Conservation (phyloP, 306 rosid genomes). For the Prunus salicina region DNA sequence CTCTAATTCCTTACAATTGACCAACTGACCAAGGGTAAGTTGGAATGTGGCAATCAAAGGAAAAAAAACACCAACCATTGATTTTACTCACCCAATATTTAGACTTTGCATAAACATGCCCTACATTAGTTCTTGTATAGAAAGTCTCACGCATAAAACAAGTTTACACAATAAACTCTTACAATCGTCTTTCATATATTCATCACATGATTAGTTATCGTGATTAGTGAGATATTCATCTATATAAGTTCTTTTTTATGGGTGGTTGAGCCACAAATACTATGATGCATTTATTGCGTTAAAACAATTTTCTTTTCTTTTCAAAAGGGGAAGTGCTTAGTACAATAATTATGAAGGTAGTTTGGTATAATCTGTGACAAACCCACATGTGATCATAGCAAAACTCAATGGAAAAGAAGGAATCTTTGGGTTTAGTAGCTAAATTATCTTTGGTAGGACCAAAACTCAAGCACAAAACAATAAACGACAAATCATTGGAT, state of each 20-base stretch:
- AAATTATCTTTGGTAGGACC: neutral
- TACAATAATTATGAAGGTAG: neutral
- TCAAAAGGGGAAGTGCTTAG: neutral
- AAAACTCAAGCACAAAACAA: neutral
- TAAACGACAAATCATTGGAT: constrained; percentile 8
- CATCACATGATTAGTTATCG: neutral
- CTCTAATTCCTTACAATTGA: neutral
- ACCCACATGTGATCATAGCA: neutral
- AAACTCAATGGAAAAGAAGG: neutral
- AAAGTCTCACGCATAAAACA: neutral
- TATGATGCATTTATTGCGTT: no score
- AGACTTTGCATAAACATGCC: neutral
- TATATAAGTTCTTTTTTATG: no score
- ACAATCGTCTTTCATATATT: neutral
- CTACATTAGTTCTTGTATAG: neutral
- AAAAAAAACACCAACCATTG: neutral
- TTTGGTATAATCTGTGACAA: neutral
- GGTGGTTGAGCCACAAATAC: no score
- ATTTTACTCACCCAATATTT: neutral
- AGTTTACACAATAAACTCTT: neutral
- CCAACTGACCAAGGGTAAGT: neutral
- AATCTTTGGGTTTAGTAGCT: neutral
- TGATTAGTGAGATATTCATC: neutral
- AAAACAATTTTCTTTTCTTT: neutral
- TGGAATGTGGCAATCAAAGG: neutral